Base-by-base conservation (phyloP, 2,329 filamentous ascomycete species). In the Sphaerulina musiva region DNA sequence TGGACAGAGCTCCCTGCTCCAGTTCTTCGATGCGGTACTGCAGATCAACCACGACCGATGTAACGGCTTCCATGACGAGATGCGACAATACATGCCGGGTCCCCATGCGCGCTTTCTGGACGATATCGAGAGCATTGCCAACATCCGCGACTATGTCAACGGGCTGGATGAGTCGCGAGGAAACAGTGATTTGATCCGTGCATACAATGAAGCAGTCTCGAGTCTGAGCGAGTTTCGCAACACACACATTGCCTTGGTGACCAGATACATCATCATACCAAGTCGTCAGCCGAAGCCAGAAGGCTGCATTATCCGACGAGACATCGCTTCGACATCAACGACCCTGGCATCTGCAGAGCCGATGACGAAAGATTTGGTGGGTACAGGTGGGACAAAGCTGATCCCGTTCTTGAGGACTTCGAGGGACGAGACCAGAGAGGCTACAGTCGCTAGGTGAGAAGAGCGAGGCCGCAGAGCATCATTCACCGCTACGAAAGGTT, bases 71-170 rank as follows among this genome's bases (percentile, higher is more conserved):
- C 60, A 62, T 32, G 56, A 59, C 62, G 76, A 79, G 62, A 79
- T 80, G 76, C 71, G 77, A 7, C 68, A 71, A 9, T 80, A 80
- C 58, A 80, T 80, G 78, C 78, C 78, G 2, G 74, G 75, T 0
- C 71, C 74, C 3, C 78, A 80, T 56, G 71, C 74, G 14, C 67
- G 73, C n/a, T 80, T 80, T 59, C 63, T 80, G 5, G 69, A 75
- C 29, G 70, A 74, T 10, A 64, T 80, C n/a, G 67, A 70, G 26
- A 63, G 66, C 2, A 69, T 72, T 11, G 70, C 74, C 6, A 77
- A 77, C 43, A 69, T 80, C 29, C 74, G 76, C 3, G 49, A 65
- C 5, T 79, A 74, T 46, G 72, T 75, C 2, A 64, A 72, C 46
- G 66, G 57, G 56, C 66, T 64, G 47, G 66, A 66, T 1, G 44